Base-by-base conservation (phyloP, 345 rosid species). In the Populus euphratica region DNA sequence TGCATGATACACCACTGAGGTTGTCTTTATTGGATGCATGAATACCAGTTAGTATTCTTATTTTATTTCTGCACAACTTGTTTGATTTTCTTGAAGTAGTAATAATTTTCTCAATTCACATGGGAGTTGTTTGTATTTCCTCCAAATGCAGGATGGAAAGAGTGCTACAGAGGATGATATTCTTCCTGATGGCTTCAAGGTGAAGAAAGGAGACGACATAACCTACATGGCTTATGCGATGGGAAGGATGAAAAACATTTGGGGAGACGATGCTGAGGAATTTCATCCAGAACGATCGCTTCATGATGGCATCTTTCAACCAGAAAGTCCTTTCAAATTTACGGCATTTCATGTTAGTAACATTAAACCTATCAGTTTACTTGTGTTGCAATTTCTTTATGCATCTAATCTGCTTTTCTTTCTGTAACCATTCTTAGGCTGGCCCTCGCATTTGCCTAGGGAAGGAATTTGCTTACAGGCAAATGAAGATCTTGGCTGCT, bases 361-460 rank as follows among this genome's bases (percentile, higher is more conserved):
- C 36, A 36, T 27, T 47, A 12, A 2, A 25, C 39, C 41, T 31
- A 14, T 38, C 25, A 14, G 9, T 36, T 52, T 17, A 29, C 54
- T 27, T 21, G n/a, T 44, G 13, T 62, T 1, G 41, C 65, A 21
- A 61, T n/a, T 43, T 6, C 56, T 9, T 76, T 16, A 35, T 63
- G 21, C 18, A 56, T 5, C 43, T 36, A 25, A 52, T 41, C 2
- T 17, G 23, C 11, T 5, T 38, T 67, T 25, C 17, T 14, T 13
- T 29, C 71, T 68, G 12, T 20, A 8, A 70, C 2, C 23, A 33
- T n/a, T 39, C 23, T 16, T 54, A 80, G 87, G 87, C 86, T 1
- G 88, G 90, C 14, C 90, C 90, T 47, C 78, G 87, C 13, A 78
- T 80, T 35, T 81, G 88, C 80, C 68, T 83, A 8, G 88, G 86